Conservation (phyloP, 169 alveolate genomes). For the Plasmodium ovale region DNA sequence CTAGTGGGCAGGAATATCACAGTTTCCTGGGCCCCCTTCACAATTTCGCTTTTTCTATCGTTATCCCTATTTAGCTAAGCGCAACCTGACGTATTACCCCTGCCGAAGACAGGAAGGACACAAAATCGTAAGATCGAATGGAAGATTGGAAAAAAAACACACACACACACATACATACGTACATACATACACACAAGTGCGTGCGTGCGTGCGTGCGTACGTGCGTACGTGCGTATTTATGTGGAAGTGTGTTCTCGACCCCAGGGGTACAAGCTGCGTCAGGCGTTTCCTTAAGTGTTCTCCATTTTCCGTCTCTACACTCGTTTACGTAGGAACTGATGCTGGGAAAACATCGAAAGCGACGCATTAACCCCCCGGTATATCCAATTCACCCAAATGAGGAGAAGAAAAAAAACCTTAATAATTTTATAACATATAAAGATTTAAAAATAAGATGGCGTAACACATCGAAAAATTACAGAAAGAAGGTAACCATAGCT, state of each 20-base stretch:
- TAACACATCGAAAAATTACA: constrained; percentile 80
- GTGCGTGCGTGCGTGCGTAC: too few species aligned
- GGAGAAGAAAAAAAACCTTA: constrained; percentile 84
- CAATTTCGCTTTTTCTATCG: not conserved
- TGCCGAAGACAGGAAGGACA: constrained; percentile 60
- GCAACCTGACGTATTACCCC: constrained; percentile 30
- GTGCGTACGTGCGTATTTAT: not conserved
- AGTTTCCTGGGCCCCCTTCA: too few species aligned
- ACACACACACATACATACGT: not conserved
- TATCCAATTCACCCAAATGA: constrained; percentile 88
- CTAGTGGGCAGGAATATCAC: too few species aligned
- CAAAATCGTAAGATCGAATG: constrained; percentile 7
- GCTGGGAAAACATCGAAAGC: constrained; percentile 87
- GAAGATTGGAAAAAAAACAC: not conserved
- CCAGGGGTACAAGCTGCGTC: too few species aligned
- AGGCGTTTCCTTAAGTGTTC: not conserved
- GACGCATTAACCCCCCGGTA: constrained; percentile 87
- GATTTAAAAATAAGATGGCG: constrained; percentile 86
- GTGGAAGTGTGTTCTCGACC: too few species aligned
- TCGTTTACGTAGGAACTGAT: constrained; percentile 82
- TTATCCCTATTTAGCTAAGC: not conserved
- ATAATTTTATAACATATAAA: constrained; percentile 84
- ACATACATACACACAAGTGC: not conserved
- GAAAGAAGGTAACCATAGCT: constrained; percentile 83
- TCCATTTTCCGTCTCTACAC: not conserved